Base-by-base conservation (phyloP, 2,329 filamentous ascomycete genomes). In the Phaeomoniella chlamydospora region DNA sequence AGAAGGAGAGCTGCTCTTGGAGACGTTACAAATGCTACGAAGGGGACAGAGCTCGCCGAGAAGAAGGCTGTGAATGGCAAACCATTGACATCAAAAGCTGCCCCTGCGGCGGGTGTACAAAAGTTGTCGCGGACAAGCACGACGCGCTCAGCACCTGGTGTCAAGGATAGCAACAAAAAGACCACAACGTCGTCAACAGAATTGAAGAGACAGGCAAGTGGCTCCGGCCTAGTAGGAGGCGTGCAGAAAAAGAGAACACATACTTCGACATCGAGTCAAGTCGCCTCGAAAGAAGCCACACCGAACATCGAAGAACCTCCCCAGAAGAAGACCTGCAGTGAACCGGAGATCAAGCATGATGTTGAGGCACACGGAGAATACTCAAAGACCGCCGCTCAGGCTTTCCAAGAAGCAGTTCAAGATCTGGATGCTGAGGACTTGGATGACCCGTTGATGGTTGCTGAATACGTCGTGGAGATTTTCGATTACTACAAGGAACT, bases 371-470 rank as follows among this genome's bases (percentile, higher is more conserved):
- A 35, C 11, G 36, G 45, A 43, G 37, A 50, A 47, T 49, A 62
- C 41, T 46, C 54, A 41, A 55, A 56, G 45, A 54, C 47, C 29
- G 49, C 53, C 37, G 67, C 73, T 48, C 56, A 59, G 26, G 43
- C 43, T 3, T 33, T 49, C 29, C 43, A 53, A 18, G 50, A 59
- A 19, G 48, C 40, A 6, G 54, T 68, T 15, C 50, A 54, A 1
- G 69, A 90, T 48, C 68, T 94, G 18, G 90, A 96, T 53, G 68
- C 67, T 34, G 90, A 96, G 57, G 90, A 98, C 50, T 56, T 81
- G 35, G 85, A 93, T 46, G 90, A 98, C 53, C 92, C 92, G 16
- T 70, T 94, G 49, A 96, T 98, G 90, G 90, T 92, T 44, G 85
- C 90, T 35, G 90, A 96, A 58, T 98, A 98, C 52, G 87, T 93